phyloP scores from a whole-genome alignment of 1,284 basidiomycete species.

The Moniliella sp. region DNA sequence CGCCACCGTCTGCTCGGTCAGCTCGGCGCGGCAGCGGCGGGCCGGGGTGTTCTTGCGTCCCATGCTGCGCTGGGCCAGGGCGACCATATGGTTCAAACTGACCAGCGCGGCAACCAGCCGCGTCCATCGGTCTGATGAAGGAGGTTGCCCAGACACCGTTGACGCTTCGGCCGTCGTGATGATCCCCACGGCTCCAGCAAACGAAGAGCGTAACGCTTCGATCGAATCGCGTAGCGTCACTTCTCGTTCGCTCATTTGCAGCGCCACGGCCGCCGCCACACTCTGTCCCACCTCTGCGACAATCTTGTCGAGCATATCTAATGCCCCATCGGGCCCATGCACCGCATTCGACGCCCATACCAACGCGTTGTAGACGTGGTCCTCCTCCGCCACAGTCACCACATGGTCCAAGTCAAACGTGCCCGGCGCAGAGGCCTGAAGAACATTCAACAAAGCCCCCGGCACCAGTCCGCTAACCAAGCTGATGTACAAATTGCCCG shows the following conservation, averaged over 20 bases:
- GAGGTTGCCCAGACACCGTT: too few species aligned
- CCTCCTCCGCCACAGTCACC: conserved; percentile 46
- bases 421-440: conserved; percentile 43
- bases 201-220: too few species aligned
- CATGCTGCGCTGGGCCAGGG: too few species aligned
- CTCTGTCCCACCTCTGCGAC: conserved; percentile 31
- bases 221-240: too few species aligned
- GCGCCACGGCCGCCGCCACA: too few species aligned
- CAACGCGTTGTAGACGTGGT: conserved; percentile 50
- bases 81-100: conserved; percentile 10
- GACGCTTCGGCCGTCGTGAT: too few species aligned
- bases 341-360: conserved; percentile 53
- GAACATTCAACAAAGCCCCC: conserved; percentile 32
- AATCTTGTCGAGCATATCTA: conserved; percentile 13
- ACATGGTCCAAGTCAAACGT: conserved; percentile 46
- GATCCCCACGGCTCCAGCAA: too few species aligned
- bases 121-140: conserved; percentile 48
- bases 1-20: not conserved
- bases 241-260: too few species aligned
- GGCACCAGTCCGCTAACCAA: not conserved
- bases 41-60: conserved; percentile 14
- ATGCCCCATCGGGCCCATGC: conserved; percentile 37
- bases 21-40: not conserved
- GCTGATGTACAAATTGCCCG: too few species aligned
- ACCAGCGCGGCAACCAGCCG: conserved; percentile 40